Conservation (phyloP, 306 rosid genomes). For the Ammopiptanthus mongolicus region DNA sequence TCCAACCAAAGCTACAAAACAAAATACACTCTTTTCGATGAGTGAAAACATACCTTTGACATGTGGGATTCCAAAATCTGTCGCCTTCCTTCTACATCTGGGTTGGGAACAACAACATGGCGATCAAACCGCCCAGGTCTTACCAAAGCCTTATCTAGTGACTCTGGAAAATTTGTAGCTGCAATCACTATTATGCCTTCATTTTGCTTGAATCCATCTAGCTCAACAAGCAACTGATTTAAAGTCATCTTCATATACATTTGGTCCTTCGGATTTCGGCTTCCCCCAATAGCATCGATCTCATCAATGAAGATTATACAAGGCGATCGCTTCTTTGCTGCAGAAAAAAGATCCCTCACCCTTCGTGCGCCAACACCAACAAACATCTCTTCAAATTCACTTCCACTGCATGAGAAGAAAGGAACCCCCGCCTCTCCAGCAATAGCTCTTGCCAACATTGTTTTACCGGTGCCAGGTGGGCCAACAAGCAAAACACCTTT, state of each 20-base stretch:
- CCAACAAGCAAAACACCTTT: slow-evolving; percentile 97
- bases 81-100: slow-evolving; percentile 93
- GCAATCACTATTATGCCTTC: slow-evolving; percentile 96
- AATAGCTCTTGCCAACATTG: slow-evolving; percentile 94
- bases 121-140: slow-evolving; percentile 98
- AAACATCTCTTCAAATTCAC: slow-evolving; percentile 95
- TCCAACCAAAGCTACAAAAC: slow-evolving; percentile 8
- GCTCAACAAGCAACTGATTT: slow-evolving; percentile 90
- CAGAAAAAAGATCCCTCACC: slow-evolving; percentile 84
- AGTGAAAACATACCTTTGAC: slow-evolving; percentile 62
- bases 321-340: slow-evolving; percentile 89
- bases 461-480: slow-evolving; percentile 94
- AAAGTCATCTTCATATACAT: slow-evolving; percentile 82
- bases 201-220: slow-evolving; percentile 95
- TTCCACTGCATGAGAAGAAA: slow-evolving; percentile 88
- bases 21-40: neutral
- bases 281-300: slow-evolving; percentile 95
- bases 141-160: slow-evolving; percentile 85
- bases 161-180: slow-evolving; percentile 88
- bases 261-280: slow-evolving; percentile 69
- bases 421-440: slow-evolving; percentile 99
- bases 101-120: slow-evolving; percentile 83
- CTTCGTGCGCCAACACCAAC: slow-evolving; percentile 98
- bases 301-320: slow-evolving; percentile 93
- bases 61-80: slow-evolving; percentile 87